These are phyloP conservation scores for Pythium sp. DNA, from an alignment of 352 stramenopile species.

Conservation along the genomic window DNA sequence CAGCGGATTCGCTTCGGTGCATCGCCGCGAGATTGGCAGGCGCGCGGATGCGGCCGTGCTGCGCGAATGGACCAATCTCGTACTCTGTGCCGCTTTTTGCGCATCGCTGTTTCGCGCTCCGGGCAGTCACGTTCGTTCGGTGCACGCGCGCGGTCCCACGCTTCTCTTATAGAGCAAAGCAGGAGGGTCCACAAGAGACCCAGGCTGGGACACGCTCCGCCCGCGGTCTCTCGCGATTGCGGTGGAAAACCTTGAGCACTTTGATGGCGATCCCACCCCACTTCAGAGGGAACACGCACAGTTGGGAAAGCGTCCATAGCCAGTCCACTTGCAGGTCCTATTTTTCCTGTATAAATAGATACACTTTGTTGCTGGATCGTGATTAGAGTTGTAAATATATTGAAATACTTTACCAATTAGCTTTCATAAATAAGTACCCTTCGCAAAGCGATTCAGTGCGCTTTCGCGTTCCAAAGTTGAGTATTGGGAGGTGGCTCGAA, in stretches of 20 bases:
- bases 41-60: not conserved
- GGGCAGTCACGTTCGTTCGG: constrained; percentile 2
- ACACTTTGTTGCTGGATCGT: not conserved
- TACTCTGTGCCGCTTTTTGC: not conserved
- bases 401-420: too few species aligned
- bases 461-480: constrained; percentile 1
- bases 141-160: not conserved
- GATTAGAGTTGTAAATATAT: not conserved
- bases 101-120: not conserved
- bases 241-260: not conserved
- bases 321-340: not conserved
- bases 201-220: not conserved
- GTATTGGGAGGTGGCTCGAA: not conserved
- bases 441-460: not conserved
- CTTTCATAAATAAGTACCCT: not conserved
- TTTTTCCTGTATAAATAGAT: not conserved
- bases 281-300: constrained; percentile 6
- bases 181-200: constrained; percentile 14
- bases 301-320: not conserved
- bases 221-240: not conserved
- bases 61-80: constrained; percentile 1
- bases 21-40: not conserved
- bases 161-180: not conserved
- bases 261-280: constrained; percentile 8
- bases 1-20: not conserved